These are phyloP conservation scores for Botryotinia narcissicola DNA, from an alignment of 2,329 filamentous ascomycete genomes.

Conservation along the genomic window DNA sequence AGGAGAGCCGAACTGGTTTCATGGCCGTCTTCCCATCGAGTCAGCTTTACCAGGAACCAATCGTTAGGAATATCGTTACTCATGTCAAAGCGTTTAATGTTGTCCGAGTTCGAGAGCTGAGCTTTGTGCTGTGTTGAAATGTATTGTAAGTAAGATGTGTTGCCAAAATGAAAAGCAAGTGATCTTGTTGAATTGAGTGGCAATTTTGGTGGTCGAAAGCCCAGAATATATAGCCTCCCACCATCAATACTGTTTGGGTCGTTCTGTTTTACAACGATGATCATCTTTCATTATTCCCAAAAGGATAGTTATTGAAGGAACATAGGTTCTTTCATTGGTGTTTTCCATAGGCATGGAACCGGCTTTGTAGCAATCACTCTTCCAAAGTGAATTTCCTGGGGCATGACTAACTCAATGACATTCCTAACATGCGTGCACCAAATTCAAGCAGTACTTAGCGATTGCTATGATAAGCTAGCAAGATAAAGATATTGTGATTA, in stretches of 20 bases:
- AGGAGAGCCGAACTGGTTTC: background rate
- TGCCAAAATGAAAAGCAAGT: background rate
- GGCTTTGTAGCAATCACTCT: background rate
- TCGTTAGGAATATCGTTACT: background rate
- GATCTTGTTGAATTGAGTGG: background rate
- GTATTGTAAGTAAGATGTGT: background rate
- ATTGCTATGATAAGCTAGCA: background rate
- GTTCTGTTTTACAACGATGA: background rate
- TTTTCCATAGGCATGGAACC: background rate
- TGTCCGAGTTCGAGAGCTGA: background rate
- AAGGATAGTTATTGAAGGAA: background rate
- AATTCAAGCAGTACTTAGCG: background rate
- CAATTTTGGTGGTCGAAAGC: background rate
- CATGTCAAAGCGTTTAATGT: background rate
- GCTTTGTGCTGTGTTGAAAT: background rate
- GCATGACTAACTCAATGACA: background rate
- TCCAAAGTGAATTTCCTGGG: background rate
- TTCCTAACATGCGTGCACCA: background rate
- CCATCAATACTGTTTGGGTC: background rate
- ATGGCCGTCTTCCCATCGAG: background rate
- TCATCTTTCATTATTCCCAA: background rate
- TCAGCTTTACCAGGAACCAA: background rate
- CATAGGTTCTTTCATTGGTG: background rate
- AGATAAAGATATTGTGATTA: slow-evolving; percentile 22
- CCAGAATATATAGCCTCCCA: background rate